Base-by-base conservation (phyloP, 176 grass and related monocot genomes). In the Bonia amplexicaulis region DNA sequence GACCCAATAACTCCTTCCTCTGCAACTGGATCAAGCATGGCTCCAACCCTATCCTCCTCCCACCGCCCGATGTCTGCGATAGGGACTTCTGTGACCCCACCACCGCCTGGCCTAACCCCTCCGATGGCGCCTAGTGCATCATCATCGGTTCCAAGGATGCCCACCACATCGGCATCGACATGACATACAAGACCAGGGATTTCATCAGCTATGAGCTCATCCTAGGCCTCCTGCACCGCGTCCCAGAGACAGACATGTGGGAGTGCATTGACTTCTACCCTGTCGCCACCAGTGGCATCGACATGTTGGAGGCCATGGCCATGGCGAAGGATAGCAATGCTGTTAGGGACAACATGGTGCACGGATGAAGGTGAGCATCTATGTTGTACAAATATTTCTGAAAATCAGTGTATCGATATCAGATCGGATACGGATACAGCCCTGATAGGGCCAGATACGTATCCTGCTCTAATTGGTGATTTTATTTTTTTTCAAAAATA, bases 201-300 rank as follows among this genome's bases (percentile, higher is more conserved):
- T 86, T 97, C 2, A 17, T 94, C 4, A 0, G 0, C 20, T 94
- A 81, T 15, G 92, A 97, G 31, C 79, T 78, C 45, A 19, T 94
- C 12, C 92, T 90, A 0, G 92, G 88, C 0, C 16, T 85, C 6
- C 73, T 97, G 15, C 92, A 97, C 74, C 83, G 76, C 12, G 92
- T 94, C 7, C 58, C 58, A 0, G 71, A 39, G 0, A 94, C 90
- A 0, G 88, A 92, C 0, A 97, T 97, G 94, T 94, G 94, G 94
- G 94, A 97, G 90, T 97, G 94, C 86, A 88, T 97, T 26, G 94
- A 97, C 54, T 90, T 97, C 73, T 97, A 92, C 81, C 90, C 92
- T 0, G 92, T 97, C 19, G 73, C 76, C 0, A 66, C 23, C 2
- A 8, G 2, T 6, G 94, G 86, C 69, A 80, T 91, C 7, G 85